These are phyloP conservation scores for Pyropia yezoensis DNA, from an alignment of 23 red algal species.

Conservation along the genomic window DNA sequence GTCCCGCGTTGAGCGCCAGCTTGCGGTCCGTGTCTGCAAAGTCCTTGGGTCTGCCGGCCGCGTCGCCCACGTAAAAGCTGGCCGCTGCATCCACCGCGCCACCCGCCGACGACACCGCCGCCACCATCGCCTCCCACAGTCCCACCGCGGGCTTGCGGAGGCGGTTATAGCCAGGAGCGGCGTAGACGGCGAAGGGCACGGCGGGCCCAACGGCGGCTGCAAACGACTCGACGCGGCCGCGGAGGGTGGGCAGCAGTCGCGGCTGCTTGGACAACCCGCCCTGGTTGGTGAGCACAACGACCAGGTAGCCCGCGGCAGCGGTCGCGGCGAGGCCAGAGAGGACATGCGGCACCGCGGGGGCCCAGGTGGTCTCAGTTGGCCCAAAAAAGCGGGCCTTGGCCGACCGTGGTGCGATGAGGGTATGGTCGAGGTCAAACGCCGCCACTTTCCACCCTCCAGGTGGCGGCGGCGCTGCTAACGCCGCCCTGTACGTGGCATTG, in stretches of 20 bases:
- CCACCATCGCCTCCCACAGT: constrained; percentile 43
- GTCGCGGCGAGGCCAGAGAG: constrained; percentile 8
- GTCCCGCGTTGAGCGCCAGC: constrained; percentile 45
- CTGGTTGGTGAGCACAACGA: constrained; percentile 65
- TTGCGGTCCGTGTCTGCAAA: constrained; percentile 60
- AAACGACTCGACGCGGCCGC: constrained; percentile 20
- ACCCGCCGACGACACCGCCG: not conserved
- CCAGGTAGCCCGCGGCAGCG: constrained; percentile 21
- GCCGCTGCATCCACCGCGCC: constrained; percentile 9
- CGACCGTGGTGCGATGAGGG: constrained; percentile 30
- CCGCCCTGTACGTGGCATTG: too few relatives aligned
- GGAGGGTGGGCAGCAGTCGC: constrained; percentile 19
- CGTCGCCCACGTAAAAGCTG: constrained; percentile 60
- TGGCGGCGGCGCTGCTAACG: too few relatives aligned
- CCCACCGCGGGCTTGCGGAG: constrained; percentile 55
- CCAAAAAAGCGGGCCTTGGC: constrained; percentile 33
- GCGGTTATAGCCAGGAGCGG: constrained; percentile 32
- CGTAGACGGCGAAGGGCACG: constrained; percentile 30
- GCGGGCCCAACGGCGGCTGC: constrained; percentile 3
- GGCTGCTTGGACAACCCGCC: constrained; percentile 33
- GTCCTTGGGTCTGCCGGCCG: constrained; percentile 44
- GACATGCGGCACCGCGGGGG: constrained; percentile 4
- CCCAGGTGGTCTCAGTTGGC: constrained; percentile 29
- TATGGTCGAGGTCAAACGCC: constrained; percentile 59
- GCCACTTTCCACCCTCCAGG: constrained; percentile 11